Conservation (phyloP, 768 basidiomycete species). For the Termitomyces sp. region DNA sequence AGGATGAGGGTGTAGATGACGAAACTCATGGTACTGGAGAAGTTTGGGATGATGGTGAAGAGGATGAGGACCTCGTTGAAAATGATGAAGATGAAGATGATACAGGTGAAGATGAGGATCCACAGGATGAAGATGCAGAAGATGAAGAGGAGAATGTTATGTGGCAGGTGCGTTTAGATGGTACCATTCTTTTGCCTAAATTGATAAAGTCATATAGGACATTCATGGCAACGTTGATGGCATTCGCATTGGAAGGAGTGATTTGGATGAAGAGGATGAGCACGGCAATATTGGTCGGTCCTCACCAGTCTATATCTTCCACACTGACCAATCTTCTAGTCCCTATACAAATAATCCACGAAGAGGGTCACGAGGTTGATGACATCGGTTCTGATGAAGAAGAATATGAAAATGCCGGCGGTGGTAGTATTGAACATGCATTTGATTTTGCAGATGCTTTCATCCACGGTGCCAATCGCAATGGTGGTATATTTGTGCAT, state of each 20-base stretch:
- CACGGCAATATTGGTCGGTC: slow-evolving; percentile 39
- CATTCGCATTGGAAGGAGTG: slow-evolving; percentile 41
- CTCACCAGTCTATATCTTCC: not conserved
- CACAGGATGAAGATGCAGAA: slow-evolving; percentile 45
- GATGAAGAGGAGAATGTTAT: slow-evolving; percentile 48
- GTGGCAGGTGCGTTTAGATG: slow-evolving; percentile 42
- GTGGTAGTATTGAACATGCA: slow-evolving; percentile 39
- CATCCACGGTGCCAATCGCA: slow-evolving; percentile 35
- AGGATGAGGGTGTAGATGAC: slow-evolving; percentile 60
- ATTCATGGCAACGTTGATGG: slow-evolving; percentile 43
- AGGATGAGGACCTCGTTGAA: slow-evolving; percentile 57
- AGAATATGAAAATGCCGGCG: slow-evolving; percentile 40
- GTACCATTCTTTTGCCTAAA: not conserved
- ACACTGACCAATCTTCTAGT: slow-evolving; percentile 16
- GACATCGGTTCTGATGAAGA: slow-evolving; percentile 56
- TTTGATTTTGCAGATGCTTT: slow-evolving; percentile 53
- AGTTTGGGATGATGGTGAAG: slow-evolving; percentile 64
- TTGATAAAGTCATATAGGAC: slow-evolving; percentile 30
- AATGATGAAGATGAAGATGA: slow-evolving; percentile 46
- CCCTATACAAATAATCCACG: slow-evolving; percentile 55
- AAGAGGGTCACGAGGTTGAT: slow-evolving; percentile 55
- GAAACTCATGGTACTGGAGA: slow-evolving; percentile 52
- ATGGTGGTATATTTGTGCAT: slow-evolving; percentile 42
- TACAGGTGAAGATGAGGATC: slow-evolving; percentile 33
- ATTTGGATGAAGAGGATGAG: slow-evolving; percentile 57